Base-by-base conservation (phyloP, 345 rosid species). In the Euphorbia tirucalli region DNA sequence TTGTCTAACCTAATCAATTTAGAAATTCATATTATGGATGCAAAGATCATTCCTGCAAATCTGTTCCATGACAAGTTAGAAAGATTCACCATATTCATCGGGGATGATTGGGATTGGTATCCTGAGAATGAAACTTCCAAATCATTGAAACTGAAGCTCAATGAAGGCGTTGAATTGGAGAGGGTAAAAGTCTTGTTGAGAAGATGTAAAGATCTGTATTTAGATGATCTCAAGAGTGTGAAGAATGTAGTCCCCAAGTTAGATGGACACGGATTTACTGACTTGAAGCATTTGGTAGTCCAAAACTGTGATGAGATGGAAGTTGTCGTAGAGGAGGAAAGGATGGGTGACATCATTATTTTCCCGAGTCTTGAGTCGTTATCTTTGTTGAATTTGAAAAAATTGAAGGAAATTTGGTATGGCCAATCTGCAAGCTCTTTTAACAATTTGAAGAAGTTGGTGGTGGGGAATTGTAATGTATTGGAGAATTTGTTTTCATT, bases 401-500 rank as follows among this genome's bases (percentile, higher is more conserved):
- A 50, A 21, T 54, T 82, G 59, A 71, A 61, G 65, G 50, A 57
- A 27, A 65, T 82, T 6, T 69, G 60, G 8, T 31, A 60, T 1
- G 61, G 31, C 1, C 28, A 43, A 66, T 59, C 19, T 8, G 6
- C 11, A 2, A 35, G 37, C 6, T 55, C 74, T 27, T 74, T 81
- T 49, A 35, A 28, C 10, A 71, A 57, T 1, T 52, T 81, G 18
- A 65, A 41, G 43, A 8, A 19, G 0, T 2, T 81, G 3, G 62
- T 59, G 4, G 68, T 81, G 3, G 11, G n/a, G 14, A 56, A 19
- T 0, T 81, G 84, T 22, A 30, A 50, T 0, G 8, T 19, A 43
- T 56, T 81, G 59, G 62, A 64, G 69, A 43, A 71, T 59, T 32
- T 74, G 3, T 77, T 81, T 48, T 66, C 76, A 0, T 1, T 61